A percentile compares a stretch with the other conserved stretches of the same genome.
These are phyloP conservation scores for Coniochaeta hoffmannii DNA, from an alignment of 2,329 filamentous ascomycete species.

Conservation along the genomic window DNA sequence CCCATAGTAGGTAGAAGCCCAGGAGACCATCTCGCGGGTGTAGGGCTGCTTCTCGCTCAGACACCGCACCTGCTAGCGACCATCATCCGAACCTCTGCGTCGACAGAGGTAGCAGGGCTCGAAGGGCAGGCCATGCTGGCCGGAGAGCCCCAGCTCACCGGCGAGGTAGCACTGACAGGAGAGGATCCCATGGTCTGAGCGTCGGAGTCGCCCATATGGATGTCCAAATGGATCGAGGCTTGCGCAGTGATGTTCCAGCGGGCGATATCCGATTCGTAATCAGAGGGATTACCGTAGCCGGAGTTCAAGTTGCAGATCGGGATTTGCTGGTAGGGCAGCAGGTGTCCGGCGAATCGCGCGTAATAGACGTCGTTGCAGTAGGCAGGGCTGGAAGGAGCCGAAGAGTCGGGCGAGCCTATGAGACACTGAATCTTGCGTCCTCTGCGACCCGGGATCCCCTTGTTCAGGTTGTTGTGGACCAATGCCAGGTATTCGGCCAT, in stretches of 20 bases:
- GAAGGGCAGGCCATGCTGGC: conserved; percentile 26
- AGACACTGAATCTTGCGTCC: conserved; percentile 55
- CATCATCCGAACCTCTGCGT: conserved; percentile 32
- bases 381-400: background rate
- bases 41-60: conserved; percentile 14
- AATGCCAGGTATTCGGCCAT: conserved; percentile 78
- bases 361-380: conserved; percentile 4
- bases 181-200: conserved; percentile 28
- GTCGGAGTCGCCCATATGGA: conserved; percentile 40
- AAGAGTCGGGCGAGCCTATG: conserved; percentile 6
- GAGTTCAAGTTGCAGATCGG: conserved; percentile 13
- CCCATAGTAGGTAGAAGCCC: background rate
- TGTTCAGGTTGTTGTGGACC: conserved; percentile 97
- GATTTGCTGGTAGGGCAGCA: background rate
- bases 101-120: conserved; percentile 33
- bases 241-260: conserved; percentile 17
- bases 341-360: conserved; percentile 3
- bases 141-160: no score
- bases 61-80: conserved; percentile 37
- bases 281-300: conserved; percentile 21
- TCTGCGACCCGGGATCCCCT: conserved; percentile 96
- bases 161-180: no score
- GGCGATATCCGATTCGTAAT: conserved; percentile 26
- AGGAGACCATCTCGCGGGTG: background rate
- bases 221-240: conserved; percentile 24